These are phyloP conservation scores for Salvia miltiorrhiza DNA, from an alignment of 257 asterid genomes.

Conservation along the genomic window DNA sequence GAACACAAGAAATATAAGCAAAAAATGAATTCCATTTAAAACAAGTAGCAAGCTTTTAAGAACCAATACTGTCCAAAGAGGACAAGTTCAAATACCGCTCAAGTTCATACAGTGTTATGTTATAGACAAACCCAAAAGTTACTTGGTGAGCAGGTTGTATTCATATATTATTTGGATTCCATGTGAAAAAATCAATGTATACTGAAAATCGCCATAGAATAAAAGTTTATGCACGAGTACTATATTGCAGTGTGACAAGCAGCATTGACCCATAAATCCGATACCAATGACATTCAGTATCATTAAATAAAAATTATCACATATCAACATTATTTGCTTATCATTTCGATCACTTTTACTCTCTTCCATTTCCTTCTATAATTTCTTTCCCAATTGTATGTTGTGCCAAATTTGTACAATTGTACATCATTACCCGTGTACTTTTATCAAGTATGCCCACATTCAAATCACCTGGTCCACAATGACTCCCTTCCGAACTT, in stretches of 20 bases:
- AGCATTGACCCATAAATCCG: background rate
- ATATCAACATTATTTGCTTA: background rate
- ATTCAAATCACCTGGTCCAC: background rate
- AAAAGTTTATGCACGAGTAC: background rate
- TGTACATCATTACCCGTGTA: background rate
- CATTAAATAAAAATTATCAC: conserved; percentile 6
- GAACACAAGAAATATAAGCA: conserved; percentile 7
- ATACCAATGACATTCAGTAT: background rate
- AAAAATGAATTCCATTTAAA: background rate
- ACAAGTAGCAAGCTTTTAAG: conserved; percentile 6
- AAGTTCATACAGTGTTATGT: background rate
- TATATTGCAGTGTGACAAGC: background rate
- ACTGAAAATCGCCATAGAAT: background rate
- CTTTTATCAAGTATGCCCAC: background rate
- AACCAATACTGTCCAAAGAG: background rate
- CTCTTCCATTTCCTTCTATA: background rate
- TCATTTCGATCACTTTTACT: background rate
- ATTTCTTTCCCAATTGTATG: background rate
- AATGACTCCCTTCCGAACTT: background rate
- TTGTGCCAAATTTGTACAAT: no score
- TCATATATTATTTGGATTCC: background rate
- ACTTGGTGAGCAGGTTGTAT: conserved; percentile 10
- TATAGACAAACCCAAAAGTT: background rate
- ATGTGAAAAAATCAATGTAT: background rate
- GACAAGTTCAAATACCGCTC: background rate